Evolutionary conservation across 495 filamentous ascomycete genomes (phyloP).

Genomic region (Talaromyces liani): DNA sequence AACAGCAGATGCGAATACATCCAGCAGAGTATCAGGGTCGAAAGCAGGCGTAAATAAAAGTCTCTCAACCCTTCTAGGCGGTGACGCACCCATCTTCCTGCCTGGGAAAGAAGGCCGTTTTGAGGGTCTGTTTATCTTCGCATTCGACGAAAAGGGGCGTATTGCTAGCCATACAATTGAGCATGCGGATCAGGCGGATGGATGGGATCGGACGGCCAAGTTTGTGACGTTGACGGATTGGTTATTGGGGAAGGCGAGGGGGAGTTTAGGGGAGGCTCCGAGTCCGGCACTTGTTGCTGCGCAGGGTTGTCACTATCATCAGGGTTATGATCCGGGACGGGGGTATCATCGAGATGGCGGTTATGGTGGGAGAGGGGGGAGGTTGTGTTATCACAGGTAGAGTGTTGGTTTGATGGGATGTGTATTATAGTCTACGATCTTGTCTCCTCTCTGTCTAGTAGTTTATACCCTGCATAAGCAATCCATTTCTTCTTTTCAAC

Average conservation of each 20-base stretch:
- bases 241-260: slow-evolving; percentile 61
- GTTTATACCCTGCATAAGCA: slow-evolving; percentile 5
- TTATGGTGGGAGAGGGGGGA: not conserved
- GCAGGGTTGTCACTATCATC: slow-evolving; percentile 15
- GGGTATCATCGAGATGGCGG: not conserved
- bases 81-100: slow-evolving; percentile 65
- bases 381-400: slow-evolving; percentile 3
- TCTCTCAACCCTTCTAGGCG: slow-evolving; percentile 38
- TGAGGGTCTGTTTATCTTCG: slow-evolving; percentile 81
- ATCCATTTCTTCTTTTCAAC: slow-evolving; percentile 12
- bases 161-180: slow-evolving; percentile 87
- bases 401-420: not conserved
- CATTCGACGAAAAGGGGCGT: slow-evolving; percentile 85
- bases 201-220: slow-evolving; percentile 60
- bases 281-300: slow-evolving; percentile 24
- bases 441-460: not conserved
- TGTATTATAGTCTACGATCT: not conserved
- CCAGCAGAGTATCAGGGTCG: not conserved
- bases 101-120: slow-evolving; percentile 52
- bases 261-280: slow-evolving; percentile 25
- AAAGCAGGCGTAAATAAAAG: slow-evolving; percentile 27
- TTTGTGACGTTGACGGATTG: slow-evolving; percentile 86
- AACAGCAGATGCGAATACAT: not conserved
- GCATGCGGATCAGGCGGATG: slow-evolving; percentile 72
- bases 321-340: not conserved